Evolutionary conservation across 345 rosid species (phyloP).

Genomic region (Theobroma cacao): DNA sequence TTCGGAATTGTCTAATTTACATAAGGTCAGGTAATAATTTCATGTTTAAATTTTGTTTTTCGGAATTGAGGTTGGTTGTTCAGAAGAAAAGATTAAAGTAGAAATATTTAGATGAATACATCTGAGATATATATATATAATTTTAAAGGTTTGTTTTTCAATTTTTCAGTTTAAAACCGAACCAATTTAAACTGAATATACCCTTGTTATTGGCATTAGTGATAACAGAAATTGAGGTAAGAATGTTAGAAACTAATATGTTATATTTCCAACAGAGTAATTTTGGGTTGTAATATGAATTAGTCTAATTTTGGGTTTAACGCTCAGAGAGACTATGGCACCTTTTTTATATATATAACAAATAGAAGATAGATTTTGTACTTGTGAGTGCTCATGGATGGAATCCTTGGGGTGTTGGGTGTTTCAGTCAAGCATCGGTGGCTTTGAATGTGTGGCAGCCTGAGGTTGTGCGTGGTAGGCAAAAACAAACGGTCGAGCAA

Average conservation of each 20-base stretch:
- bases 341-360: neutral
- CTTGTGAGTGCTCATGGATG: neutral
- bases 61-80: neutral
- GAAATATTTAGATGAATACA: neutral
- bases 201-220: neutral
- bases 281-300: constrained; percentile 6
- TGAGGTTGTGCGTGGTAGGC: constrained; percentile 59
- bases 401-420: constrained; percentile 1
- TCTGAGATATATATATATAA: neutral
- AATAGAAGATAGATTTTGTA: constrained; percentile 11
- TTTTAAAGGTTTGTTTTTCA: neutral
- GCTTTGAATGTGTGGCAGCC: constrained; percentile 98
- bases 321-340: neutral
- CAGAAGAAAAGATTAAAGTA: neutral
- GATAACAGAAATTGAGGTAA: neutral
- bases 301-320: neutral
- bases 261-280: neutral
- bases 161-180: neutral
- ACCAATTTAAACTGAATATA: neutral
- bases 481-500: constrained; percentile 77
- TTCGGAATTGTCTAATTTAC: constrained; percentile 48
- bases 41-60: neutral
- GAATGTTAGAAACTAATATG: neutral
- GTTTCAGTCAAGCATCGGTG: constrained; percentile 79
- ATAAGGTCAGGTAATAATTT: constrained; percentile 55